Conservation (phyloP, 495 filamentous ascomycete genomes). For the Annulohypoxylon bovei region DNA sequence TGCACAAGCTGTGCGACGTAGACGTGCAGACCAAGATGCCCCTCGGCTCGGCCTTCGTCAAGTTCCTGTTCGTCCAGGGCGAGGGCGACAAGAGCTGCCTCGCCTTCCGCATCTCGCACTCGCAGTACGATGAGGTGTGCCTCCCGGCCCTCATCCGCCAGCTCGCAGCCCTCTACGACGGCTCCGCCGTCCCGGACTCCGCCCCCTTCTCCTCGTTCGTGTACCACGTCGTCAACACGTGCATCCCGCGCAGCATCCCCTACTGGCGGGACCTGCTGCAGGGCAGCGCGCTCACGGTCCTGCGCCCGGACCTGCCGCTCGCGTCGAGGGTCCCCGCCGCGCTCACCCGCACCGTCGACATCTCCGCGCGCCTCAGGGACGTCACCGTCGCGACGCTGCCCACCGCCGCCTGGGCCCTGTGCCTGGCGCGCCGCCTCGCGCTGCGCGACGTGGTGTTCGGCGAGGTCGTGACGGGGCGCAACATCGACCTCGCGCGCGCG, state of each 20-base stretch:
- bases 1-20: constrained; percentile 57
- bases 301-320: constrained; percentile 47
- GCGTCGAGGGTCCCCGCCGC: constrained; percentile 47
- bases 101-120: constrained; percentile 73
- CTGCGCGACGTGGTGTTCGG: constrained; percentile 68
- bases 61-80: constrained; percentile 67
- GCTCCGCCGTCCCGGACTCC: constrained; percentile 45
- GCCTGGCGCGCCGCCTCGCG: constrained; percentile 61
- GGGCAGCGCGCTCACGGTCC: constrained; percentile 60
- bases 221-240: constrained; percentile 52
- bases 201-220: constrained; percentile 70
- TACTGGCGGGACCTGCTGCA: constrained; percentile 69
- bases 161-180: constrained; percentile 51
- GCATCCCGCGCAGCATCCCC: constrained; percentile 46
- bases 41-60: constrained; percentile 71
- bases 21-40: constrained; percentile 61
- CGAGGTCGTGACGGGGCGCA: constrained; percentile 68
- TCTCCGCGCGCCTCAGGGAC: constrained; percentile 54
- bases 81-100: constrained; percentile 65
- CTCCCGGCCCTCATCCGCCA: constrained; percentile 68
- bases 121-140: constrained; percentile 79
- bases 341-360: constrained; percentile 55
- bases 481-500: constrained; percentile 56
- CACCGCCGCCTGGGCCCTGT: constrained; percentile 70
- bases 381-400: constrained; percentile 67